These are phyloP conservation scores for Stylonectria norvegica DNA, from an alignment of 2,329 filamentous ascomycete species.

Conservation along the genomic window DNA sequence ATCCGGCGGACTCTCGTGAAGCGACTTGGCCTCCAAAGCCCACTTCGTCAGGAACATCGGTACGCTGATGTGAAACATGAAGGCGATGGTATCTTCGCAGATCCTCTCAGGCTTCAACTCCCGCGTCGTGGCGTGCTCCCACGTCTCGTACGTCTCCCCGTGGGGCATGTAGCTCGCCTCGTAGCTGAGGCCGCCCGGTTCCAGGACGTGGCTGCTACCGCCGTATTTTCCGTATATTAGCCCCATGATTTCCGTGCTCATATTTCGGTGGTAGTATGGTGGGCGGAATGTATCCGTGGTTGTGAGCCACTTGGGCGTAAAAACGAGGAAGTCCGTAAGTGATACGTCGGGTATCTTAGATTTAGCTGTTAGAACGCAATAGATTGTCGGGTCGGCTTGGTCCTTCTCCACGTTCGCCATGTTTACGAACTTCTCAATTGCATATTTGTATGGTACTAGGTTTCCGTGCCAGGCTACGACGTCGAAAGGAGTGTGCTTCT, in stretches of 20 bases:
- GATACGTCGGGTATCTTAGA: slow-evolving; percentile 60
- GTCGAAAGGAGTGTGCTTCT: slow-evolving; percentile 73
- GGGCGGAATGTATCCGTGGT: slow-evolving; percentile 68
- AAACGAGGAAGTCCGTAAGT: slow-evolving; percentile 69
- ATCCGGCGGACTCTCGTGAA: slow-evolving; percentile 15
- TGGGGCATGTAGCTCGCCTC: slow-evolving; percentile 35
- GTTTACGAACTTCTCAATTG: slow-evolving; percentile 69
- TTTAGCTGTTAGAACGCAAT: slow-evolving; percentile 65
- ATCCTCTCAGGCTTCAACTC: slow-evolving; percentile 53
- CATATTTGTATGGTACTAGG: slow-evolving; percentile 79
- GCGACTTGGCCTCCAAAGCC: slow-evolving; percentile 43
- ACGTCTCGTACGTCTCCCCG: slow-evolving; percentile 32
- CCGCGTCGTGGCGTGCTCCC: slow-evolving; percentile 51
- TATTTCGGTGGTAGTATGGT: slow-evolving; percentile 71
- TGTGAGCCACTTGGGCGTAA: slow-evolving; percentile 69
- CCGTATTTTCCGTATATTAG: slow-evolving; percentile 57
- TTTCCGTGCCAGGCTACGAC: slow-evolving; percentile 79
- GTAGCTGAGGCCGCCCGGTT: slow-evolving; percentile 31
- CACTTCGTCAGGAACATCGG: slow-evolving; percentile 69
- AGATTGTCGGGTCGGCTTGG: slow-evolving; percentile 77
- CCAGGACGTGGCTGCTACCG: slow-evolving; percentile 34
- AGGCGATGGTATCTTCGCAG: slow-evolving; percentile 57
- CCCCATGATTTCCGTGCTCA: slow-evolving; percentile 65
- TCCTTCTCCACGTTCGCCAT: slow-evolving; percentile 60
- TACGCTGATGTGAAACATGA: slow-evolving; percentile 64